Evolutionary conservation across 2,329 filamentous ascomycete genomes (phyloP), one percentile per base, ranked within the genome.

Genomic region (Verticillium alfalfae): DNA sequence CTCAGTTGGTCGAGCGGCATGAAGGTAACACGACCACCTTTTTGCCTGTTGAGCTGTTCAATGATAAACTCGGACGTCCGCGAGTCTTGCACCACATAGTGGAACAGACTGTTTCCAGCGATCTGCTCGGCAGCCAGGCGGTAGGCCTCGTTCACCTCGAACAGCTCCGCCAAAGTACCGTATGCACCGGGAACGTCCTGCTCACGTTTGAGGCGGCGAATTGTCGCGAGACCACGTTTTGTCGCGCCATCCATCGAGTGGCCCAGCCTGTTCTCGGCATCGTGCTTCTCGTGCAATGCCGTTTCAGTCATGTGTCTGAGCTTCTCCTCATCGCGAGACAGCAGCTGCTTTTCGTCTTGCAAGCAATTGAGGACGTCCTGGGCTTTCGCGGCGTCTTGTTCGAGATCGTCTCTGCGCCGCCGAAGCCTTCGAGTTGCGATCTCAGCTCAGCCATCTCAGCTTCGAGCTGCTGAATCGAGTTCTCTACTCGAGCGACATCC

Each of bases 61-160:
- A 95, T 87, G 38, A 97, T 85, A 67, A 87, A 86, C 1, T 91
- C 92, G 1, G 93, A 93, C 0, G 93, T 97, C 49, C 90, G 87
- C 64, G 96, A 92, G 58, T 90, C 94, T 73, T 99, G 94, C 54
- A 98, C 94, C 12, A 99, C 88, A 67, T 97, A 97, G 75, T 99
- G 92, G 77, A 99, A 99, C 9, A 99, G 82, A 72, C 92, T 96
- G 65, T 88, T 89, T 18, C 95, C 95, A 2, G 94, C 95, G 59
- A 93, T 95, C 68, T 96, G 92, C 76, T 99, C 95, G 10, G 96
- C 90, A 2, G 95, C 92, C 12, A 93, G 87, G 64, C 93, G 88
- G 76, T 97, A 98, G 60, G 87, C 85, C 60, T 97, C 92, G 62
- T 83, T 86, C 57, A 97, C 92, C 60, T 93, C 87, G 68, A 98